Evolutionary conservation across 768 basidiomycete genomes (phyloP), one percentile per base, ranked within the genome.

Genomic region (Macrolepiota albuminosa): DNA sequence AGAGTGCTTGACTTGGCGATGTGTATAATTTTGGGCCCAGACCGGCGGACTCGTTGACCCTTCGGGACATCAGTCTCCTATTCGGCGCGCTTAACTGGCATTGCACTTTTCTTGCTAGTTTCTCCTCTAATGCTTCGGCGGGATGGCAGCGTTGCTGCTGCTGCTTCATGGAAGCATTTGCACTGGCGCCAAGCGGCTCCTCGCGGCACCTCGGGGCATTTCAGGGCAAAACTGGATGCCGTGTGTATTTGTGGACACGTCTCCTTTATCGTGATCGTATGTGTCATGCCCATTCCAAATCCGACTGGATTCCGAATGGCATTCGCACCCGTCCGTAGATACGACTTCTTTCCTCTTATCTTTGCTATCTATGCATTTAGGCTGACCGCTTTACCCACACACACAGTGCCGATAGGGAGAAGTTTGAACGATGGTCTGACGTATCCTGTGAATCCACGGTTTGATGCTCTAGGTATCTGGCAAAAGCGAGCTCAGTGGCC

Each of bases 401-500:
- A 77, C 13, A 67, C 80, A 72, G 89, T 89, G n/a, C 81, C 81
- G 24, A 71, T 80, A 45, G 79, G 79, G 56, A 73, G 72, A 46
- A 77, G 75, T 29, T 70, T 74, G 54, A 75, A 73, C 50, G 85
- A 91, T 66, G 91, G 91, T 3, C 60, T 89, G 29, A 72, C 72
- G 37, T 93, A 85, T 67, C 81, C 81, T 21, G 77, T 79, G 11
- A 93, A 93, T 66, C 88, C 88, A 42, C 81, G 91, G 16, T 92
- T 91, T 69, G 87, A 88, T 67, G 63, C 68, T 1, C 81, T 86
- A 49, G 91, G 91, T 53, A 76, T 83, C 42, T 87, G 86, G 85
- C 72, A 79, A 56, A 77, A 80, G 67, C 79, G 91, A 40, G 74
- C 71, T 29, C 87, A 89, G 58, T 93, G 91, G 91, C 89, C 90